Evolutionary conservation across 306 rosid genomes (phyloP).

Genomic region (Glycine latifolia): DNA sequence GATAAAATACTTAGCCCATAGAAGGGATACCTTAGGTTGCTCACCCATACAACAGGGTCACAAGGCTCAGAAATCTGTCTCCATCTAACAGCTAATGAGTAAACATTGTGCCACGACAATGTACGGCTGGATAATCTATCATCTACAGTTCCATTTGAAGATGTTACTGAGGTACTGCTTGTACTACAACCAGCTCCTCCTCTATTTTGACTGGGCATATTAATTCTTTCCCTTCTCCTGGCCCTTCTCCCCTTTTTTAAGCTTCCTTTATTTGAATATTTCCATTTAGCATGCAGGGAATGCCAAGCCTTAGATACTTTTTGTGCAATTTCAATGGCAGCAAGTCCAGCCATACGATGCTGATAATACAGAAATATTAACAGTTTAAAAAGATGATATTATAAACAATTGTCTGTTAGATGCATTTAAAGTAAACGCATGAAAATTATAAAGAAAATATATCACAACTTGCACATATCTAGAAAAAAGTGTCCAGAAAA

Average conservation of each 20-base stretch:
- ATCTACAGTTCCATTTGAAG: conserved; percentile 64
- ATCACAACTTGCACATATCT: not conserved
- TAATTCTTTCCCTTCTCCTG: conserved; percentile 85
- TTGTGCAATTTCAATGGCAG: conserved; percentile 95
- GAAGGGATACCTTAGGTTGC: conserved; percentile 80
- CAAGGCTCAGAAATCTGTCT: conserved; percentile 95
- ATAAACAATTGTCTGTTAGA: conserved; percentile 6
- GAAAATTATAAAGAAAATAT: not conserved
- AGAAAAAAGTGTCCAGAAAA: too few relatives aligned
- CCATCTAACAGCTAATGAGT: conserved; percentile 89
- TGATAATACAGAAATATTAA: conserved; percentile 60
- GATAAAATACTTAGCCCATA: conserved; percentile 34
- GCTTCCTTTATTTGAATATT: conserved; percentile 70
- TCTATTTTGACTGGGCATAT: conserved; percentile 83
- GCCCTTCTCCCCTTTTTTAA: conserved; percentile 78
- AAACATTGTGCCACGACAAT: conserved; percentile 83
- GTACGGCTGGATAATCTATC: conserved; percentile 69
- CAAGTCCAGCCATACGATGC: conserved; percentile 99
- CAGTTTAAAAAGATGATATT: conserved; percentile 12
- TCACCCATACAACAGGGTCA: conserved; percentile 95
- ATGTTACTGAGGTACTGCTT: conserved; percentile 67
- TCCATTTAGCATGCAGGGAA: conserved; percentile 77
- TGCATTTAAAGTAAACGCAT: conserved; percentile 23
- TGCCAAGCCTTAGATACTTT: conserved; percentile 97
- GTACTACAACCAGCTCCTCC: conserved; percentile 99